Evolutionary conservation across 2,329 filamentous ascomycete species (phyloP).

Genomic region (Stagonosporopsis tanaceti): DNA sequence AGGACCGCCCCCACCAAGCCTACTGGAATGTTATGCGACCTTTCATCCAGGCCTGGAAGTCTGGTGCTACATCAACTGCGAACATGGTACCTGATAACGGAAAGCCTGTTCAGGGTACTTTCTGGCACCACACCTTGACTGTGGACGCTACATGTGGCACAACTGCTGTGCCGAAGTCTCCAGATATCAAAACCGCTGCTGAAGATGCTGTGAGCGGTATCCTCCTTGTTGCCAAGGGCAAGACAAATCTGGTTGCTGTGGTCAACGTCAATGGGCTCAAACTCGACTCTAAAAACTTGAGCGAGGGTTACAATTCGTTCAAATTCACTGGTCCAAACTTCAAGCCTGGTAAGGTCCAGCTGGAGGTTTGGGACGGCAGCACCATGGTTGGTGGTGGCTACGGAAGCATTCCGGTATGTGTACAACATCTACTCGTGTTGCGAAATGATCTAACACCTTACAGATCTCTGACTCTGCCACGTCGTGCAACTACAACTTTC

Average conservation of each 20-base stretch:
- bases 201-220: slow-evolving; percentile 24
- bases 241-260: slow-evolving; percentile 28
- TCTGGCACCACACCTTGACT: slow-evolving; percentile 33
- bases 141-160: slow-evolving; percentile 32
- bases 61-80: slow-evolving; percentile 33
- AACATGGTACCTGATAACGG: slow-evolving; percentile 32
- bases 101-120: slow-evolving; percentile 29
- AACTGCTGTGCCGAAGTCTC: slow-evolving; percentile 50
- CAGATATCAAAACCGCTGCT: slow-evolving; percentile 12
- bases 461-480: neutral
- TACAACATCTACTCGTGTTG: neutral
- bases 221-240: slow-evolving; percentile 25
- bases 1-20: slow-evolving; percentile 46
- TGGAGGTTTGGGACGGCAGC: slow-evolving; percentile 23
- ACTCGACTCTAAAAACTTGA: slow-evolving; percentile 21
- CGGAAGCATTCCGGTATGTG: slow-evolving; percentile 6
- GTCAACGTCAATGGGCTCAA: slow-evolving; percentile 32
- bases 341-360: slow-evolving; percentile 31
- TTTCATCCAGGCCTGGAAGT: slow-evolving; percentile 48
- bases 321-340: slow-evolving; percentile 27
- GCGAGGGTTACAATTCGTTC: slow-evolving; percentile 32
- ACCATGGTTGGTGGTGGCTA: slow-evolving; percentile 24
- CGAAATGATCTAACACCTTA: neutral
- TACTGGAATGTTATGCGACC: slow-evolving; percentile 47
- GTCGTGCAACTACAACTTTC: slow-evolving; percentile 14